phyloP scores from a whole-genome alignment of 306 rosid species.

The Canavalia gladiata region DNA sequence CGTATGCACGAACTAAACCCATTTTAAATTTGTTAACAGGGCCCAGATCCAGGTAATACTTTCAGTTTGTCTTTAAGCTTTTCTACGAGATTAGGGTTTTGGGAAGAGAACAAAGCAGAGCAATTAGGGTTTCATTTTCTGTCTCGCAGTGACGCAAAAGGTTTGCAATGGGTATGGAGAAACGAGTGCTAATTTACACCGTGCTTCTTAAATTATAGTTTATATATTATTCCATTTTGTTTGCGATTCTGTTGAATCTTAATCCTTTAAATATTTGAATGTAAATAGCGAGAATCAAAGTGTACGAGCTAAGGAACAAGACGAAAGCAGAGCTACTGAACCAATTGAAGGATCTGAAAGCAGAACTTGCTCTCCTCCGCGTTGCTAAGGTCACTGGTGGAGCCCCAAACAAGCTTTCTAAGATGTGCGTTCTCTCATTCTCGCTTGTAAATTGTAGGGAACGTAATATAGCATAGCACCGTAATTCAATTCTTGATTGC shows the following conservation, averaged over 20 bases:
- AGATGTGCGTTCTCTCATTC: slow-evolving; percentile 40
- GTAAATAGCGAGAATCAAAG: slow-evolving; percentile 39
- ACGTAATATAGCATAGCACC: not conserved
- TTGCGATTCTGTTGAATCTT: not conserved
- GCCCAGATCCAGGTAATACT: too few relatives aligned
- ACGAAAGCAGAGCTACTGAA: slow-evolving; percentile 48
- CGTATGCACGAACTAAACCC: too few relatives aligned
- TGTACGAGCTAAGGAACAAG: slow-evolving; percentile 45
- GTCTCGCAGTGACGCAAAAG: not conserved
- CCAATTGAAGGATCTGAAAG: slow-evolving; percentile 52
- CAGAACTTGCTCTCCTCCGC: slow-evolving; percentile 50
- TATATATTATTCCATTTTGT: not conserved
- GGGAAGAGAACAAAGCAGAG: not conserved
- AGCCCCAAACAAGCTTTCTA: slow-evolving; percentile 53
- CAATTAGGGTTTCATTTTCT: not conserved
- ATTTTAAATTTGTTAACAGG: too few relatives aligned
- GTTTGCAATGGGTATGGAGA: slow-evolving; percentile 47
- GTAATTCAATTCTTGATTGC: not conserved
- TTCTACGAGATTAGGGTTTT: slow-evolving; percentile 21
- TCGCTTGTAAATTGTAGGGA: not conserved
- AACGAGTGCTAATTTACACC: not conserved
- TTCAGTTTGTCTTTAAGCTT: too few relatives aligned
- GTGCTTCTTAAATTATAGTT: not conserved
- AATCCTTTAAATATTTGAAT: not conserved
- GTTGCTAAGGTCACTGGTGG: slow-evolving; percentile 52